A percentile compares a stretch with the other conserved stretches of the same genome.
Evolutionary conservation across 2,329 filamentous ascomycete species (phyloP).

Genomic region (Monilinia laxa): DNA sequence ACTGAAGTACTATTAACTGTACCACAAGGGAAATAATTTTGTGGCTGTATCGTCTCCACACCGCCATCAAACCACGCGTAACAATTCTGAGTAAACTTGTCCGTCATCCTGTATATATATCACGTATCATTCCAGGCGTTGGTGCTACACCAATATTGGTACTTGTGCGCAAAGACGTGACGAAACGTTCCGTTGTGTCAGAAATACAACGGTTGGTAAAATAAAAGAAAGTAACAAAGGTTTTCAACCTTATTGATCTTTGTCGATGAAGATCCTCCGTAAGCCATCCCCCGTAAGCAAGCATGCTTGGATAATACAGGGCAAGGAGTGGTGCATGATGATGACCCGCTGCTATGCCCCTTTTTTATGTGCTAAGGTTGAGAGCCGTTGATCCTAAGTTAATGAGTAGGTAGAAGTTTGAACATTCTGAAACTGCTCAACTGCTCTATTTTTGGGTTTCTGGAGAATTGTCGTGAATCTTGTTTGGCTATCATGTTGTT

Average conservation of each 20-base stretch:
- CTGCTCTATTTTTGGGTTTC: no score
- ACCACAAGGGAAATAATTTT: constrained; percentile 6
- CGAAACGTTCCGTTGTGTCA: no score
- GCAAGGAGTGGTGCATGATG: not conserved
- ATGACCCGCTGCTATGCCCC: not conserved
- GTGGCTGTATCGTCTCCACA: not conserved
- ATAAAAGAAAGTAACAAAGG: not conserved
- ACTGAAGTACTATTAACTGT: constrained; percentile 12
- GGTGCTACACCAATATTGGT: constrained; percentile 44
- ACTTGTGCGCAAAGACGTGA: constrained; percentile 75
- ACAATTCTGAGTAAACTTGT: constrained; percentile 12
- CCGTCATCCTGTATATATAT: constrained; percentile 17
- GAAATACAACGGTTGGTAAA: not conserved
- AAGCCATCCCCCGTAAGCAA: no score
- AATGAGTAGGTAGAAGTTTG: no score
- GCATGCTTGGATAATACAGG: not conserved
- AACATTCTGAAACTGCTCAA: no score
- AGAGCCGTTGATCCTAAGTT: not conserved
- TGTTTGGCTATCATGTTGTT: no score
- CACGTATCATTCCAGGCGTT: constrained; percentile 49
- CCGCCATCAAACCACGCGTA: constrained; percentile 2
- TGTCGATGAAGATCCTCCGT: not conserved
- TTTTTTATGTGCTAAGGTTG: not conserved
- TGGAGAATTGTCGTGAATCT: no score
- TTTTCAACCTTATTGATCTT: not conserved